A percentile compares a stretch with the other conserved stretches of the same genome.
phyloP scores from a whole-genome alignment of 2,329 filamentous ascomycete genomes.

The Phialemonium atrogriseum region DNA sequence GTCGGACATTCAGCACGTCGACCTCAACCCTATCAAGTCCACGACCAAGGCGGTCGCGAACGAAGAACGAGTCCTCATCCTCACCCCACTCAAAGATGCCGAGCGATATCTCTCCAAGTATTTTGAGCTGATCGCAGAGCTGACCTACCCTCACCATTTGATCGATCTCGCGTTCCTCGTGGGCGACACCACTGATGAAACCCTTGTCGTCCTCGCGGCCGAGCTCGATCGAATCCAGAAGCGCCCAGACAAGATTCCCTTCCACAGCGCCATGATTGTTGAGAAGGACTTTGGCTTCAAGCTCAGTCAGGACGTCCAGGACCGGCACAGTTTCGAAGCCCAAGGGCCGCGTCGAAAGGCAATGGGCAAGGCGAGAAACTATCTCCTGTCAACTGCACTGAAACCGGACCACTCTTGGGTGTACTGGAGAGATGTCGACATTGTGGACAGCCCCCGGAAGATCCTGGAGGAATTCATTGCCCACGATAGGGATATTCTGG shows the following conservation, averaged over 20 bases:
- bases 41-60: conserved; percentile 71
- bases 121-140: conserved; percentile 82
- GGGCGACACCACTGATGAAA: conserved; percentile 86
- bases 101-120: conserved; percentile 75
- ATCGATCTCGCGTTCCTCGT: conserved; percentile 95
- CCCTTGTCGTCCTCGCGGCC: conserved; percentile 71
- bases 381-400: conserved; percentile 72
- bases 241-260: conserved; percentile 69
- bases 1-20: conserved; percentile 66
- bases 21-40: conserved; percentile 79
- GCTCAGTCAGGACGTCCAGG: conserved; percentile 69
- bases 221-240: conserved; percentile 87
- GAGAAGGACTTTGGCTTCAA: conserved; percentile 83
- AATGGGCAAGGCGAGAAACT: conserved; percentile 88
- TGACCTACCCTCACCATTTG: conserved; percentile 89
- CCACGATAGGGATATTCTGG: conserved; percentile 85
- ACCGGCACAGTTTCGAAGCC: conserved; percentile 77
- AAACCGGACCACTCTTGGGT: conserved; percentile 97
- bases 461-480: conserved; percentile 94
- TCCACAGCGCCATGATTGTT: conserved; percentile 75
- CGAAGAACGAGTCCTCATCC: conserved; percentile 79
- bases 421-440: conserved; percentile 97
- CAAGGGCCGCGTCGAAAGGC: conserved; percentile 86
- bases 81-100: conserved; percentile 90
- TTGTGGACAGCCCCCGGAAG: conserved; percentile 76